Evolutionary conservation across 73 alveolate species (phyloP).

Genomic region (Tetrahymena malaccensis): DNA sequence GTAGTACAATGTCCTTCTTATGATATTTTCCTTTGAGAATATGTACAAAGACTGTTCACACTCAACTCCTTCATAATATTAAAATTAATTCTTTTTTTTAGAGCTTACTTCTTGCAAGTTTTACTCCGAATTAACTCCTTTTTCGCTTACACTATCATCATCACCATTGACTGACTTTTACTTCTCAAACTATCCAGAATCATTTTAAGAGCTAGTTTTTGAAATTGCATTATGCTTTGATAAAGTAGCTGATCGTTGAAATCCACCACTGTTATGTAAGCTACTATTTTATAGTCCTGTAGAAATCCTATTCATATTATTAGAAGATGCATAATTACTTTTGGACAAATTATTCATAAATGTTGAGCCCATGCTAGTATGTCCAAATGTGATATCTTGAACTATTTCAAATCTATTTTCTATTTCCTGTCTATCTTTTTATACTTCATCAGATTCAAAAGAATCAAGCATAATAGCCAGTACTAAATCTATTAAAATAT

Average conservation of each 20-base stretch:
- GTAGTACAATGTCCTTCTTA: conserved; percentile 6
- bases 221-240: neutral
- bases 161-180: neutral
- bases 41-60: conserved; percentile 15
- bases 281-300: neutral
- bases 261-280: neutral
- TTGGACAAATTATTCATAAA: neutral
- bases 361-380: neutral
- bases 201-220: neutral
- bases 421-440: conserved; percentile 7
- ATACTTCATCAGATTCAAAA: conserved; percentile 61
- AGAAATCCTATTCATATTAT: neutral
- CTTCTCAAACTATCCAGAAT: neutral
- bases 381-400: neutral
- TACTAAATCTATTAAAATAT: conserved; percentile 82
- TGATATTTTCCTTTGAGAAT: neutral
- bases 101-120: neutral
- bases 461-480: conserved; percentile 84
- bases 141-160: neutral
- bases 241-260: neutral
- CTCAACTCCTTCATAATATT: conserved; percentile 11
- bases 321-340: neutral
- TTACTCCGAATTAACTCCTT: neutral
- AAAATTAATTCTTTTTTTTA: neutral
- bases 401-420: neutral